Evolutionary conservation across 805 yeast genomes (phyloP).

Genomic region (Candida argentea): DNA sequence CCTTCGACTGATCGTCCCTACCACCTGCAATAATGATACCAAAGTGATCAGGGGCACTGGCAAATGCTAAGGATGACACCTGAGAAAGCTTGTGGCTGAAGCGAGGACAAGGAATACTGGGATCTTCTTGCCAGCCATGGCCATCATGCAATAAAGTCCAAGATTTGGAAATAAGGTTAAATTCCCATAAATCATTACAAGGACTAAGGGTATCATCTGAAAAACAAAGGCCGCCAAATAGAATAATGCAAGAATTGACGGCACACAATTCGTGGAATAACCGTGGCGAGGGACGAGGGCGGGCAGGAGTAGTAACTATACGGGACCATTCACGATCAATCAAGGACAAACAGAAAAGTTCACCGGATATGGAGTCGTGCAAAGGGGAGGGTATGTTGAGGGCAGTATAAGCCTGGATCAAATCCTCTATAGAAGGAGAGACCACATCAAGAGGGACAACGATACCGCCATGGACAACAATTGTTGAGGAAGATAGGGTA

Average conservation of each 20-base stretch:
- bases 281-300: conserved; percentile 34
- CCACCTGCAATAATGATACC: conserved; percentile 52
- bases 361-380: conserved; percentile 49
- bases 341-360: conserved; percentile 49
- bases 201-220: conserved; percentile 23
- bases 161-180: conserved; percentile 37
- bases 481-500: conserved; percentile 45
- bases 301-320: conserved; percentile 10
- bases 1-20: conserved; percentile 22
- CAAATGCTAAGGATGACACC: conserved; percentile 26
- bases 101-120: conserved; percentile 26
- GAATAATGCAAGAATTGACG: conserved; percentile 39
- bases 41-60: conserved; percentile 28
- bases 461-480: conserved; percentile 70
- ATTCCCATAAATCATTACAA: conserved; percentile 61
- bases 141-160: conserved; percentile 46
- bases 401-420: conserved; percentile 28
- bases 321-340: conserved; percentile 51
- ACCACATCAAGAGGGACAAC: too few species aligned
- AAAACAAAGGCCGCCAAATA: conserved; percentile 56
- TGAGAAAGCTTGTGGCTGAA: conserved; percentile 44
- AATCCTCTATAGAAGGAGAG: conserved; percentile 26
- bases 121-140: conserved; percentile 9
- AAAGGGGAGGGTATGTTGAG: conserved; percentile 14
- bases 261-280: conserved; percentile 51